phyloP scores from a whole-genome alignment of 345 rosid species.

The Lepidium aucheri region DNA sequence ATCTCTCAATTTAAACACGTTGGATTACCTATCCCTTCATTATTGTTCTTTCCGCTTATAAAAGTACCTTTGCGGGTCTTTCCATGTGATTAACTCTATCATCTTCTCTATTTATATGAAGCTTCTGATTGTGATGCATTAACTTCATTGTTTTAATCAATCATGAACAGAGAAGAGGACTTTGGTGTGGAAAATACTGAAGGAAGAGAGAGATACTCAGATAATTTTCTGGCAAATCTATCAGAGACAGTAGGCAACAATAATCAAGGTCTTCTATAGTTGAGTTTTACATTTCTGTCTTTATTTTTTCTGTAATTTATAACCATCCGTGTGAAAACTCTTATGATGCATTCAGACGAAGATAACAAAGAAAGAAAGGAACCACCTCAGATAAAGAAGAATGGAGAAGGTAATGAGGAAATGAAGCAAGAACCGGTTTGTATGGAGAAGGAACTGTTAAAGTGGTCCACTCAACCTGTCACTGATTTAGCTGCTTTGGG shows the following conservation, averaged over 20 bases:
- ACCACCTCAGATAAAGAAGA: not conserved
- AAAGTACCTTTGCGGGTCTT: not conserved
- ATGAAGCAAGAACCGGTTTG: constrained; percentile 34
- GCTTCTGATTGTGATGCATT: not conserved
- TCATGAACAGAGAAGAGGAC: constrained; percentile 25
- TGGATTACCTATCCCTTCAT: not conserved
- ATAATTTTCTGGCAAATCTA: constrained; percentile 24
- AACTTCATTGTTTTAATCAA: not conserved
- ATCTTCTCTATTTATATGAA: not conserved
- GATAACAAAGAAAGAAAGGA: not conserved
- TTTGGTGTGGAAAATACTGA: constrained; percentile 1
- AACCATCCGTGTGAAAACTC: not conserved
- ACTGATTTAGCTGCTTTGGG: not conserved
- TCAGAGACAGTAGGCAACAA: constrained; percentile 37
- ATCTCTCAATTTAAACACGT: not conserved
- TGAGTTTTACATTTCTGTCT: constrained; percentile 29
- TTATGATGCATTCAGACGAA: not conserved
- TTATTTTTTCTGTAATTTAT: not conserved
- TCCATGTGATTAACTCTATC: not conserved
- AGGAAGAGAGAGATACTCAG: not conserved
- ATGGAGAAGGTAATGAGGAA: not conserved
- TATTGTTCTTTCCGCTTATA: not conserved
- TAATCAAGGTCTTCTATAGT: constrained; percentile 38
- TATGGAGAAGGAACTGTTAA: not conserved
- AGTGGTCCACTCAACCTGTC: not conserved